phyloP scores from a whole-genome alignment of 2,329 filamentous ascomycete genomes.

The Paraphoma sp. region DNA sequence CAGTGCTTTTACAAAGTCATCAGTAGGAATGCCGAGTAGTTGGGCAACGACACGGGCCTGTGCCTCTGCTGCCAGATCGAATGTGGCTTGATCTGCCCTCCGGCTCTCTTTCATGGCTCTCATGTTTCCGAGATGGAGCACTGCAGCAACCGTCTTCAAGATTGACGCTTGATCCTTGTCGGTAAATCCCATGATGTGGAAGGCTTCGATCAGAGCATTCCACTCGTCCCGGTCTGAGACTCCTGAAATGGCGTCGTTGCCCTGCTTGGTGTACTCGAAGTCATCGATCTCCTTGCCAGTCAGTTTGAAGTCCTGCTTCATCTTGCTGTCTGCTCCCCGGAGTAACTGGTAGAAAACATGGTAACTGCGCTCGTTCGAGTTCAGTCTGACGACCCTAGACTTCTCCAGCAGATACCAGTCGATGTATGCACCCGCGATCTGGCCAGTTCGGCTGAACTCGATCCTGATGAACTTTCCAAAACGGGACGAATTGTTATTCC shows the following conservation, averaged over 20 bases:
- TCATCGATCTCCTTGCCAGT: slow-evolving; percentile 78
- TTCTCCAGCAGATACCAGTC: slow-evolving; percentile 99
- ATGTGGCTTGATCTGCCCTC: slow-evolving; percentile 85
- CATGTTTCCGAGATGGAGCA: slow-evolving; percentile 93
- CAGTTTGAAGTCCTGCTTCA: slow-evolving; percentile 80
- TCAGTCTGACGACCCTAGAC: slow-evolving; percentile 92
- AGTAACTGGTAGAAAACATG: slow-evolving; percentile 97
- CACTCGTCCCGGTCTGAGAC: slow-evolving; percentile 92
- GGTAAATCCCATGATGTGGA: slow-evolving; percentile 91
- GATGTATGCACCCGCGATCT: slow-evolving; percentile 94
- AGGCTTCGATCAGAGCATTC: slow-evolving; percentile 88
- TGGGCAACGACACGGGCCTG: slow-evolving; percentile 81
- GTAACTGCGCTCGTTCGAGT: slow-evolving; percentile 89
- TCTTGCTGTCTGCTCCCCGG: slow-evolving; percentile 75
- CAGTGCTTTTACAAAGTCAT: slow-evolving; percentile 86
- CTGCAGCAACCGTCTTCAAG: slow-evolving; percentile 84
- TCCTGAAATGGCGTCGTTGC: slow-evolving; percentile 89
- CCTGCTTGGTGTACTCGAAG: slow-evolving; percentile 89
- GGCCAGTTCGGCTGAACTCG: slow-evolving; percentile 85
- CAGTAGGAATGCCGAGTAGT: slow-evolving; percentile 81
- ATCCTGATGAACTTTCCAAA: slow-evolving; percentile 99
- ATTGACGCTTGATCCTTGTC: slow-evolving; percentile 84
- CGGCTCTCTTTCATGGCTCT: slow-evolving; percentile 88
- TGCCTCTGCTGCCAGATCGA: slow-evolving; percentile 75
- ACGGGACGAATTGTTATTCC: slow-evolving; percentile 97